Evolutionary conservation across 2,329 filamentous ascomycete species (phyloP).

Genomic region (Penicillium sp.): DNA sequence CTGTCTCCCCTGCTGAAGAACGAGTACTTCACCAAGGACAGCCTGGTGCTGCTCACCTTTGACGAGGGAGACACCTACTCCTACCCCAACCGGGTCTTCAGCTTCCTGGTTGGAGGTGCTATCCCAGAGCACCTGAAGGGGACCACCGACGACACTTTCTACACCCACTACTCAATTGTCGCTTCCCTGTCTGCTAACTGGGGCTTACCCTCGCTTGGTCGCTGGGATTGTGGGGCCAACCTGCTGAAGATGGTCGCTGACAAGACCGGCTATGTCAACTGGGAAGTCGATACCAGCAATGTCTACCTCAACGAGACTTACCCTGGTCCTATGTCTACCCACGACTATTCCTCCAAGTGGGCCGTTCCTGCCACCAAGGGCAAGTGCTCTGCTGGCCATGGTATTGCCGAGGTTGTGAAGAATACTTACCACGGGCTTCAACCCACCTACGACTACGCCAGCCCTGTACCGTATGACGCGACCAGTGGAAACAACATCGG

Average conservation of each 20-base stretch:
- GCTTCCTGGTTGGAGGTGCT: conserved; percentile 71
- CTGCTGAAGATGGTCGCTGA: conserved; percentile 62
- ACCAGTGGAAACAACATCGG: conserved; percentile 26
- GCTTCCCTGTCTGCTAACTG: conserved; percentile 68
- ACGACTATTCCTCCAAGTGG: conserved; percentile 30
- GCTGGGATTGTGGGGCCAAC: conserved; percentile 70
- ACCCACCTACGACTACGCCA: conserved; percentile 36
- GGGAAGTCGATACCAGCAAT: conserved; percentile 39
- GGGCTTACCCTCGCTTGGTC: conserved; percentile 65
- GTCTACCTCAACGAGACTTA: conserved; percentile 56
- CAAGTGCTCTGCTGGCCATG: conserved; percentile 35
- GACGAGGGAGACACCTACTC: conserved; percentile 73
- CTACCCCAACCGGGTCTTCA: conserved; percentile 65
- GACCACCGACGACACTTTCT: conserved; percentile 66
- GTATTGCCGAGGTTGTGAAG: conserved; percentile 35
- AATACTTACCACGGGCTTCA: conserved; percentile 28
- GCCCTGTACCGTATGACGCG: conserved; percentile 33
- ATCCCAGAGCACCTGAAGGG: conserved; percentile 63
- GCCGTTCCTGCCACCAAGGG: conserved; percentile 28
- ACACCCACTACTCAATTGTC: conserved; percentile 70
- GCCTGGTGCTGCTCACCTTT: conserved; percentile 72
- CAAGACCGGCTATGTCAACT: conserved; percentile 56
- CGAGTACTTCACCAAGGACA: conserved; percentile 70
- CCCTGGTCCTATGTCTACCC: conserved; percentile 44
- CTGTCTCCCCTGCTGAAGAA: conserved; percentile 68